These are phyloP conservation scores for Hansfordia pulvinata DNA, from an alignment of 2,329 filamentous ascomycete genomes.

Conservation along the genomic window DNA sequence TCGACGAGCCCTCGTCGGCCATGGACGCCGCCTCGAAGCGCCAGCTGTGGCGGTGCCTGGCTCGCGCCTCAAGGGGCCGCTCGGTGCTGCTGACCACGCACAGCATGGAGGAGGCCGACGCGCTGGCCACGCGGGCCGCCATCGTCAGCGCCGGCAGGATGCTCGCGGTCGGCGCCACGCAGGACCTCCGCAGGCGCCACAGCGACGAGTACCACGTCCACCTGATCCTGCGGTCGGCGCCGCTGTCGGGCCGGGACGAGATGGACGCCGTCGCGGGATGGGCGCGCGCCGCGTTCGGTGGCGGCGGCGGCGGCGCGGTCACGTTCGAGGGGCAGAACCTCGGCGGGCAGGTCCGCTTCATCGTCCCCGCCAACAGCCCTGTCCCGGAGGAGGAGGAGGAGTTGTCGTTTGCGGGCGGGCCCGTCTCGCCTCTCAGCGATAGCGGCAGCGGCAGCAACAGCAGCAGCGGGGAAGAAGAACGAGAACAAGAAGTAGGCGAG, in stretches of 20 bases:
- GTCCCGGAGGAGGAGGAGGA: slow-evolving; percentile 5
- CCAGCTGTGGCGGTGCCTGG: slow-evolving; percentile 62
- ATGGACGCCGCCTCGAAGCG: slow-evolving; percentile 60
- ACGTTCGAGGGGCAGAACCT: slow-evolving; percentile 42
- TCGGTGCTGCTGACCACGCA: slow-evolving; percentile 64
- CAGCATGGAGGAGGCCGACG: slow-evolving; percentile 71
- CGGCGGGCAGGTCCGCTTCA: slow-evolving; percentile 54
- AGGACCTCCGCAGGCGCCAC: slow-evolving; percentile 11
- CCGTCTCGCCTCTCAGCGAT: slow-evolving; percentile 5
- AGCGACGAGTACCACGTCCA: slow-evolving; percentile 15
- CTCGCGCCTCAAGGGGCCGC: slow-evolving; percentile 49
- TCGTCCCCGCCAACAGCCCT: slow-evolving; percentile 29
- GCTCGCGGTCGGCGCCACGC: slow-evolving; percentile 12
- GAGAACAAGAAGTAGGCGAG: slow-evolving; percentile 3
- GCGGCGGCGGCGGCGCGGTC: no score
- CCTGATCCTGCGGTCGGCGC: slow-evolving; percentile 10
- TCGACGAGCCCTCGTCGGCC: slow-evolving; percentile 68
- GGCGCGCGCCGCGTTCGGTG: slow-evolving; percentile 35
- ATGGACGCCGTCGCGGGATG: slow-evolving; percentile 22
- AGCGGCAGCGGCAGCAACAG: no score
- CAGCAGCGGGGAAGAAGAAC: no score
- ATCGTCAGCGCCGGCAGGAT: slow-evolving; percentile 27
- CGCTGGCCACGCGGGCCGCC: slow-evolving; percentile 54
- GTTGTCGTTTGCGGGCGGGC: slow-evolving; percentile 5
- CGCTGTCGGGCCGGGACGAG: slow-evolving; percentile 8